phyloP scores from a whole-genome alignment of 768 basidiomycete species.

The Termitomyces sp. region DNA sequence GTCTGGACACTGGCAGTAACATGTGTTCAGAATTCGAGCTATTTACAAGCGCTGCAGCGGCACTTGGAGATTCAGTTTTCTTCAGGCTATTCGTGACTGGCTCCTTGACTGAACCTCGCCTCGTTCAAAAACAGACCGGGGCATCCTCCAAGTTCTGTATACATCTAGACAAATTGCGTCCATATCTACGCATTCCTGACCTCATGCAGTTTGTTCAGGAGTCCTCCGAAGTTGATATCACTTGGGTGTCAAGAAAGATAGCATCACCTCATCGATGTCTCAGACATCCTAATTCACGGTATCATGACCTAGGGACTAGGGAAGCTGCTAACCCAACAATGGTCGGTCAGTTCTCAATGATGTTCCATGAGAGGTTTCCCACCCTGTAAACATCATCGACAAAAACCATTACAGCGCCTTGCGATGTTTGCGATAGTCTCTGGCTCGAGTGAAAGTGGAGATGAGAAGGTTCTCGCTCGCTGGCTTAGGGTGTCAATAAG shows the following conservation, averaged over 20 bases:
- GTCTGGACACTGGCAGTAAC: no score
- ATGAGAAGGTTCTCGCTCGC: no score
- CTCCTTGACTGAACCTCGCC: not conserved
- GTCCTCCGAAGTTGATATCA: not conserved
- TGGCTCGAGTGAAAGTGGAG: not conserved
- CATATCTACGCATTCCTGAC: not conserved
- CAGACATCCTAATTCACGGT: no score
- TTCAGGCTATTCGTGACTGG: not conserved
- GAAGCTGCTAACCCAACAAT: not conserved
- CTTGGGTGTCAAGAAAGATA: not conserved
- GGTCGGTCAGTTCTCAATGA: not conserved
- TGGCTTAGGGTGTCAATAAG: no score
- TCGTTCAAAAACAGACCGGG: no score
- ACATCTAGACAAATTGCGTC: not conserved
- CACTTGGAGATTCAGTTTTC: not conserved
- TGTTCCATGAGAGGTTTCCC: not conserved
- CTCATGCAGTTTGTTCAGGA: not conserved
- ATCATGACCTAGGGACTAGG: no score
- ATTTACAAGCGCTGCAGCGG: not conserved
- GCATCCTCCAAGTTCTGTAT: not conserved
- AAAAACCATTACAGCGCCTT: constrained; percentile 5
- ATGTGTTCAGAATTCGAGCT: not conserved
- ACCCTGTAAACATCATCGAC: constrained; percentile 6
- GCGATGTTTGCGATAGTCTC: constrained; percentile 2
- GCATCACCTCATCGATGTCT: no score